These are phyloP conservation scores for Ophioceras dolichostomum DNA, from an alignment of 2,329 filamentous ascomycete genomes.

Conservation along the genomic window DNA sequence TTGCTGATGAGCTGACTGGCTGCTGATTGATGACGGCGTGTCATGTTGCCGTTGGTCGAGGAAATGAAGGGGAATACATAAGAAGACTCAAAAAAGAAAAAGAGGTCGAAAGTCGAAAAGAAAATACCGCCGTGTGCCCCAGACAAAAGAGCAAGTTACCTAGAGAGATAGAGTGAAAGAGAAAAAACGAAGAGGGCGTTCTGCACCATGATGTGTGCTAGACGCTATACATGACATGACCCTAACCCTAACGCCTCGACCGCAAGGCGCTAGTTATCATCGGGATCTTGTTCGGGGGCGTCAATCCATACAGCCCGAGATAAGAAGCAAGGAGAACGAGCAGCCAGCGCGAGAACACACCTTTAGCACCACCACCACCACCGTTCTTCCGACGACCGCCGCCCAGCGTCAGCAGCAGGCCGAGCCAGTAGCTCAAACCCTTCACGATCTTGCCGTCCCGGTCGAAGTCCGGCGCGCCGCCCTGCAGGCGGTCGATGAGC, in stretches of 20 bases:
- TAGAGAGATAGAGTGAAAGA: too few relatives aligned
- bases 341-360: constrained; percentile 40
- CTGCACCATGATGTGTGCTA: too few relatives aligned
- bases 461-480: constrained; percentile 46
- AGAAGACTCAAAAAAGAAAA: background rate
- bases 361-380: constrained; percentile 31
- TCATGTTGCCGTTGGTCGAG: too few relatives aligned
- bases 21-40: too few relatives aligned
- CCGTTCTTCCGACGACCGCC: constrained; percentile 31
- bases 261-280: too few relatives aligned
- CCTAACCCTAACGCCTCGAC: too few relatives aligned
- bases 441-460: constrained; percentile 40
- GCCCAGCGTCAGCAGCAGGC: constrained; percentile 38
- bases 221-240: too few relatives aligned
- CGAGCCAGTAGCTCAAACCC: constrained; percentile 41
- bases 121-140: too few relatives aligned
- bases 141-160: too few relatives aligned
- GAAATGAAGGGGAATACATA: background rate
- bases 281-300: background rate
- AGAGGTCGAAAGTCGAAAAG: background rate
- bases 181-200: too few relatives aligned
- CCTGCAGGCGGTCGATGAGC: constrained; percentile 28
- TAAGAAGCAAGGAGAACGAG: constrained; percentile 24
- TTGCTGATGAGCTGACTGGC: too few relatives aligned
- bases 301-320: constrained; percentile 13